Conservation (phyloP, 2,329 filamentous ascomycete species). For the Epichloe coenophiala region DNA sequence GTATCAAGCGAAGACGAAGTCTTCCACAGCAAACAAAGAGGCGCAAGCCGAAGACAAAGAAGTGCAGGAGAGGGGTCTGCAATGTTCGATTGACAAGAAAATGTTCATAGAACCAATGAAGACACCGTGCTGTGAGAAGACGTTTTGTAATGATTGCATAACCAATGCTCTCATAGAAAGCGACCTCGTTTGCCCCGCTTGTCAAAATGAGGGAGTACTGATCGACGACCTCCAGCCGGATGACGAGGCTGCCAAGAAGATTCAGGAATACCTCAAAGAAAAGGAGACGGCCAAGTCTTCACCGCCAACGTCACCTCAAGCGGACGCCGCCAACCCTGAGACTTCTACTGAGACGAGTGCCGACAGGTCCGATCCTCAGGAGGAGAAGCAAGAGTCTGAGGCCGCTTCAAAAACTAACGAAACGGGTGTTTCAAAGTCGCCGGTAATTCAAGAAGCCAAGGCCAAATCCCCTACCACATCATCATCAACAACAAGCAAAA, state of each 20-base stretch:
- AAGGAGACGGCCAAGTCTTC: slow-evolving; percentile 37
- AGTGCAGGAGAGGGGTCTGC: slow-evolving; percentile 73
- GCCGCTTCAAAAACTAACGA: slow-evolving; percentile 3
- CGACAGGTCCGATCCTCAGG: slow-evolving; percentile 22
- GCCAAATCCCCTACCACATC: slow-evolving; percentile 17
- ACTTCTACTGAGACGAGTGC: slow-evolving; percentile 20
- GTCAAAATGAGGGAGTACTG: slow-evolving; percentile 78
- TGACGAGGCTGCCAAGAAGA: slow-evolving; percentile 63
- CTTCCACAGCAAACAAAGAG: slow-evolving; percentile 69
- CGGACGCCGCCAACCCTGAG: slow-evolving; percentile 29
- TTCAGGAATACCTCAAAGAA: slow-evolving; percentile 57
- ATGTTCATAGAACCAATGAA: slow-evolving; percentile 98
- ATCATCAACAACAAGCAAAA: slow-evolving; percentile 15
- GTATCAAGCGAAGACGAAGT: slow-evolving; percentile 89
- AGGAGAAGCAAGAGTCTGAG: slow-evolving; percentile 11
- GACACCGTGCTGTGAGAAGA: slow-evolving; percentile 96
- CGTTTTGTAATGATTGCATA: slow-evolving; percentile 99
- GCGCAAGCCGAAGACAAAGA: slow-evolving; percentile 70
- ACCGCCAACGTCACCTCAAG: slow-evolving; percentile 18
- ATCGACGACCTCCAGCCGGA: slow-evolving; percentile 84
- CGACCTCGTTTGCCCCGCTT: slow-evolving; percentile 91
- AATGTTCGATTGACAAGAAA: slow-evolving; percentile 93
- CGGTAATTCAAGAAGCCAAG: slow-evolving; percentile 11
- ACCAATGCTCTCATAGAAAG: slow-evolving; percentile 97
- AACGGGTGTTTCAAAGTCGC: slow-evolving; percentile 20